phyloP scores from a whole-genome alignment of 176 grass and related monocot species.

The Dendrocalamus sinicus region DNA sequence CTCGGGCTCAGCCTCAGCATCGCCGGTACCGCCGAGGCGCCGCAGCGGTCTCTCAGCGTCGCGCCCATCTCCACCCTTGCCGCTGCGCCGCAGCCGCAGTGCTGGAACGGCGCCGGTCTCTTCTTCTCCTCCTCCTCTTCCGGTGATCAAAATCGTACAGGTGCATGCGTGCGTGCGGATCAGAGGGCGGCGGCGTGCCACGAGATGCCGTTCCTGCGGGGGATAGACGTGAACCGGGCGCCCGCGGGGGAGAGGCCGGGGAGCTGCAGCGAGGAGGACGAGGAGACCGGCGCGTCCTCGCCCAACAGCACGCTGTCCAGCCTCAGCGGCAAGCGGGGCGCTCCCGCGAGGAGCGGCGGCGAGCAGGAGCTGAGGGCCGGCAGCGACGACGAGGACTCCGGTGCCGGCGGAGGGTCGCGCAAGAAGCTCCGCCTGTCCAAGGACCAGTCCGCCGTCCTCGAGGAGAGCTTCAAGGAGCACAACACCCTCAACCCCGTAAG shows the following conservation, averaged over 20 bases:
- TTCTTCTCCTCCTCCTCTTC: conserved; percentile 39
- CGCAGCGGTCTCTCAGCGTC: conserved; percentile 15
- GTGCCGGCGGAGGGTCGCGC: conserved; percentile 59
- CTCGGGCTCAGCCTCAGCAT: conserved; percentile 56
- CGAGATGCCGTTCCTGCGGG: conserved; percentile 66
- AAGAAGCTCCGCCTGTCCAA: conserved; percentile 90
- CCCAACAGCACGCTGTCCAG: conserved; percentile 83
- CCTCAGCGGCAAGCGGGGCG: conserved; percentile 55
- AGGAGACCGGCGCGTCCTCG: conserved; percentile 70
- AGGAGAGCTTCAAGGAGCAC: conserved; percentile 90
- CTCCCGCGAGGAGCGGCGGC: conserved; percentile 27
- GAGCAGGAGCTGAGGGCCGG: conserved; percentile 32
- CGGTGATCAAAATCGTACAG: conserved; percentile 9
- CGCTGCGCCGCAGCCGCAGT: neutral
- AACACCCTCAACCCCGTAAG: conserved; percentile 85
- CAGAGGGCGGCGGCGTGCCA: conserved; percentile 30
- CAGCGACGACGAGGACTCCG: conserved; percentile 71
- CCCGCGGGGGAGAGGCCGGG: conserved; percentile 33
- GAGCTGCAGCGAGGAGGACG: conserved; percentile 60
- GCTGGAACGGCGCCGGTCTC: conserved; percentile 47
- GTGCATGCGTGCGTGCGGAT: conserved; percentile 2
- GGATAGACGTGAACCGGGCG: conserved; percentile 80
- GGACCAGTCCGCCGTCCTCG: conserved; percentile 85
- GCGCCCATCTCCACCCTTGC: conserved; percentile 10
- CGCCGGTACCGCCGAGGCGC: conserved; percentile 23